phyloP scores from a whole-genome alignment of 2,329 filamentous ascomycete species.

The Septoria petroselini region DNA sequence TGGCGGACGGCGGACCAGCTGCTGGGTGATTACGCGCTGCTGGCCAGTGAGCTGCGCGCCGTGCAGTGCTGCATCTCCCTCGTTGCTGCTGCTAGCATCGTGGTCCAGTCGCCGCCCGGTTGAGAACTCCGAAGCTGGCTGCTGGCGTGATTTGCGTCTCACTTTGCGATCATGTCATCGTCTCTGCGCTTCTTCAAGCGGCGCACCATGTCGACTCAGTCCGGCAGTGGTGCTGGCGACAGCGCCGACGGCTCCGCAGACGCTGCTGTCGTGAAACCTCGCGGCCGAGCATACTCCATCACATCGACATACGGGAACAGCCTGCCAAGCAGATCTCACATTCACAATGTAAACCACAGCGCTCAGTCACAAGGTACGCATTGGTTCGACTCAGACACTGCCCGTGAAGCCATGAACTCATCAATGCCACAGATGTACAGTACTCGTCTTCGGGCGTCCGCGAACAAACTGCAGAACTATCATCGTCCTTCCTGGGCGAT shows the following conservation, averaged over 20 bases:
- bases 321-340: conserved; percentile 38
- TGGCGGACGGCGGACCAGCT: background rate
- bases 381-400: conserved; percentile 5
- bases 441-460: conserved; percentile 42
- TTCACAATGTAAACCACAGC: conserved; percentile 35
- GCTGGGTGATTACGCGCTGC: background rate
- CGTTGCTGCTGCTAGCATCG: background rate
- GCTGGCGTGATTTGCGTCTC: conserved; percentile 19
- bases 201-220: conserved; percentile 25
- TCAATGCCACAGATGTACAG: conserved; percentile 42
- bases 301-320: conserved; percentile 20
- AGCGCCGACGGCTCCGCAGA: conserved; percentile 7
- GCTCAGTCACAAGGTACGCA: conserved; percentile 14
- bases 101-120: conserved; percentile 1
- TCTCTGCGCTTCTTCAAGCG: conserved; percentile 25
- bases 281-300: conserved; percentile 16
- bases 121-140: background rate
- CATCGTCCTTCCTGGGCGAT: conserved; percentile 39
- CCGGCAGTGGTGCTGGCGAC: conserved; percentile 1
- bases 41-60: conserved; percentile 6
- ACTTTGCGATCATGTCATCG: conserved; percentile 23
- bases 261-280: conserved; percentile 5
- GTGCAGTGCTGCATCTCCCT: conserved; percentile 9
- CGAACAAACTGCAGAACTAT: conserved; percentile 40
- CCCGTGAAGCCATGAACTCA: background rate